Base-by-base conservation (phyloP, 2,329 filamentous ascomycete genomes). In the Gyromitra esculenta region DNA sequence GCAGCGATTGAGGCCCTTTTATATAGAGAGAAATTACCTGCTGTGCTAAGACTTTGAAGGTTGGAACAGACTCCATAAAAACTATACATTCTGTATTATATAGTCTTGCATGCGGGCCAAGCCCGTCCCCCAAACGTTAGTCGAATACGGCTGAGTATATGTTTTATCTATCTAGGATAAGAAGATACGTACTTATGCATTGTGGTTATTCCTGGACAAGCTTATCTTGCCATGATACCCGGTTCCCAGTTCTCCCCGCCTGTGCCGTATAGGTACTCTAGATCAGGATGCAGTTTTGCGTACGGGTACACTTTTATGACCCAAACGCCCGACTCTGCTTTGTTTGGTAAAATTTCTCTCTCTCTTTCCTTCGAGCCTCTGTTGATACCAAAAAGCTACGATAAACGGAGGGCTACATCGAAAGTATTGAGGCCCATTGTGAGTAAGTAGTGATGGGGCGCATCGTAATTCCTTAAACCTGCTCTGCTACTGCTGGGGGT, bases 141-240 rank as follows among this genome's bases (percentile, higher is more conserved):
- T 54, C 45, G 6, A 50, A 50, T 50, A 50, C n/a, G n/a, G 18
- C 18, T 25, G 11, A 37, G 25, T 13, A 57, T 50, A 59, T 2
- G 35, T 70, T 59, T 18, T 7, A 39, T 59, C 21, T 25, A 59
- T 8, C 3, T n/a, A 11, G 5, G 45, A 43, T 21, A 39, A 35
- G 50, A 48, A 15, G 52, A 48, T 73, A 72, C 69, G 39, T 63
- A 62, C 45, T 52, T 54, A 50, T 35, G 37, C 21, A 68, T 50
- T 11, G n/a, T 50, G 62, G 57, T 35, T 54, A 52, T 21, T 66
- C 7, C 2, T 25, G 9, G 11, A 25, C 63, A 54, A 8, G 45
- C 43, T 71, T 39, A 39, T 64, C 41, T 48, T 56, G 59, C 48
- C 48, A 65, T 59, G 37, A 65, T 72, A 48, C 35, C 68, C 21